A percentile compares a stretch with the other conserved stretches of the same genome.
These are phyloP conservation scores for Schoenoplectus tabernaemontani DNA, from an alignment of 202 grass and related monocot species.

Conservation along the genomic window DNA sequence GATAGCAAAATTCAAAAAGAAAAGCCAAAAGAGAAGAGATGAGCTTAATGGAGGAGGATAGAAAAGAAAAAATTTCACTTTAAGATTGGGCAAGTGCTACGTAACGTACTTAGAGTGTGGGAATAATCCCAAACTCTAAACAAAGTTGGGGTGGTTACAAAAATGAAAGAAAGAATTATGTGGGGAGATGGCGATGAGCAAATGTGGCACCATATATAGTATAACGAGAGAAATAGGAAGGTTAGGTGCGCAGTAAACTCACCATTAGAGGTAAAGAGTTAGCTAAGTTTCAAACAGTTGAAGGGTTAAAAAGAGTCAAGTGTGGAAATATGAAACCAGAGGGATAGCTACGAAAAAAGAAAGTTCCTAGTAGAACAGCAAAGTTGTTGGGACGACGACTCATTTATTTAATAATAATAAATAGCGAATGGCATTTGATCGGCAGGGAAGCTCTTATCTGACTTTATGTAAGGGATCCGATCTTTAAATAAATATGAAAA, in stretches of 20 bases:
- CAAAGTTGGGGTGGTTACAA: not conserved
- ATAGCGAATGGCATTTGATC: too few relatives aligned
- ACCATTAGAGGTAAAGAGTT: constrained; percentile 1
- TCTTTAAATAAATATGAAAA: too few relatives aligned
- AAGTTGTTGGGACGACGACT: not conserved
- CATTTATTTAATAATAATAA: not conserved
- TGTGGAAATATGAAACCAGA: not conserved
- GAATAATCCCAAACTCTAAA: not conserved
- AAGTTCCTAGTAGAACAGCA: not conserved
- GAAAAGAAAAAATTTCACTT: not conserved
- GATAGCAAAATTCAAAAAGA: not conserved
- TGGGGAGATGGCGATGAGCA: not conserved
- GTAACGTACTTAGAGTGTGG: not conserved
- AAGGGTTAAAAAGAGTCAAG: not conserved
- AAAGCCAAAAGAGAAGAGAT: not conserved
- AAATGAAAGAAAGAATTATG: not conserved
- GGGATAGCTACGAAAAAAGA: not conserved
- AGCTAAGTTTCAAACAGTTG: not conserved
- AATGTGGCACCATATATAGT: not conserved
- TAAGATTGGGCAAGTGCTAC: not conserved
- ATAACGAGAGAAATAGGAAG: not conserved
- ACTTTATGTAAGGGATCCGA: too few relatives aligned
- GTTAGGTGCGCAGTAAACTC: not conserved
- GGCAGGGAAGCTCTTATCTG: too few relatives aligned
- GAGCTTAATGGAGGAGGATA: not conserved